Evolutionary conservation across 257 asterid species (phyloP), one percentile per base, ranked within the genome.

Genomic region (Ehretia macrophylla): DNA sequence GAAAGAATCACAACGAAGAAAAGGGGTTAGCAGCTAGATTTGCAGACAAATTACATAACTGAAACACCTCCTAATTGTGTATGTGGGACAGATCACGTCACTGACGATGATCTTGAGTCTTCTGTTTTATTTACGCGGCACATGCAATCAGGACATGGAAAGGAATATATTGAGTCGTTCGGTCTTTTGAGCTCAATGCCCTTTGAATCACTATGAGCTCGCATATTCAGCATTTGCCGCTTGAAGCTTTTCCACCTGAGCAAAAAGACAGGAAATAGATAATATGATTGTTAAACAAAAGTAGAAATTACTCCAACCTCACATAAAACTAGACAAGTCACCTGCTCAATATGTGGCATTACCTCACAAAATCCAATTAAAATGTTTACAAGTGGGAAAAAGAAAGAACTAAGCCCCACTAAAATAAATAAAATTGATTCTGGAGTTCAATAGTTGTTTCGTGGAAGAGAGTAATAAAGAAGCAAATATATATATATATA

Each of bases 71-170:
- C 66, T 18, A 21, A 53, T 51, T 71, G 23, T 45, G 65, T 62
- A 72, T 22, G 55, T 38, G 59, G 39, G 10, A 67, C 56, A 55
- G 46, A 67, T 77, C 85, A 80, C 37, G 79, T 69, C 44, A 71
- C 65, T 12, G 92, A 58, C 63, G 81, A 45, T 49, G 69, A 69
- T 72, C 63, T 75, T 62, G 87, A 79, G 74, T 85, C 91, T 62
- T 77, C 85, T 0, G 83, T 80, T 61, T 69, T 82, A 62, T 86
- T 84, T 49, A 70, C 62, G 71, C 81, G 84, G 71, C 99, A 93
- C 99, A 93, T 93, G 92, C 99, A 93, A 69, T 93, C 94, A 17
- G 99, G 99, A 51, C 95, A 84, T 10, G 99, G 99, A 60, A 84
- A 81, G 45, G 96, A 83, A 63, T 85, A 93, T 72, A 84, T 81